phyloP scores from a whole-genome alignment of 768 basidiomycete species.

The Lyophyllum atratum region DNA sequence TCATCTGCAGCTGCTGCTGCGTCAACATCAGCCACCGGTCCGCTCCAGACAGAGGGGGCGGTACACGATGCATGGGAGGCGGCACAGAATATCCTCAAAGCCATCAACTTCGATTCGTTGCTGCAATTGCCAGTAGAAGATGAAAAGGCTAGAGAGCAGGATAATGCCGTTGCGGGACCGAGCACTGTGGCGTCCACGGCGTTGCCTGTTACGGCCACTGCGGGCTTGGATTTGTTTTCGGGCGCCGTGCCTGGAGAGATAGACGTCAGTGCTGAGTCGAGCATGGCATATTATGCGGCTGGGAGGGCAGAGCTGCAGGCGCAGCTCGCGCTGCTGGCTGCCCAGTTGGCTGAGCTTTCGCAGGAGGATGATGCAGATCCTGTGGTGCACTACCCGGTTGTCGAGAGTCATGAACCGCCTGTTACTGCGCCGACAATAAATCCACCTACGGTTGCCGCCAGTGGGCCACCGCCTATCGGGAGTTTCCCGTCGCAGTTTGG shows the following conservation, averaged over 20 bases:
- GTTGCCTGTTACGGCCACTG: background rate
- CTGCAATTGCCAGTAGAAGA: slow-evolving; percentile 42
- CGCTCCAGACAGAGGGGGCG: slow-evolving; percentile 31
- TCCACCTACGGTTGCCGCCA: background rate
- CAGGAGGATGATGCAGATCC: slow-evolving; percentile 37
- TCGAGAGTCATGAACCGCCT: background rate
- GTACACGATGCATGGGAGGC: slow-evolving; percentile 74
- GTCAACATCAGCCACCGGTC: background rate
- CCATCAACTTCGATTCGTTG: slow-evolving; percentile 69
- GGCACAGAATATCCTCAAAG: slow-evolving; percentile 74
- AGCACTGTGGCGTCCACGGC: background rate
- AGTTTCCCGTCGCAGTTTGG: background rate
- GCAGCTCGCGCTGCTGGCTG: slow-evolving; percentile 70
- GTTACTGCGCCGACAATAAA: background rate
- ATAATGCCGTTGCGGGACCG: background rate
- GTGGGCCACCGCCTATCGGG: background rate
- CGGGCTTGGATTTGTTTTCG: background rate
- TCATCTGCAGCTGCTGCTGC: slow-evolving; percentile 16
- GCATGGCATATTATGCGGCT: slow-evolving; percentile 4
- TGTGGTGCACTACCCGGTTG: slow-evolving; percentile 13
- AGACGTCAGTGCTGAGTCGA: background rate
- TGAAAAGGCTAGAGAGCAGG: slow-evolving; percentile 16
- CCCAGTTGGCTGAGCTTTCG: slow-evolving; percentile 70
- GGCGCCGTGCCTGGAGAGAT: background rate
- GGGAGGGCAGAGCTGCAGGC: slow-evolving; percentile 69